Evolutionary conservation across 2,329 filamentous ascomycete genomes (phyloP).

Genomic region (Sporothrix dimorphospora): DNA sequence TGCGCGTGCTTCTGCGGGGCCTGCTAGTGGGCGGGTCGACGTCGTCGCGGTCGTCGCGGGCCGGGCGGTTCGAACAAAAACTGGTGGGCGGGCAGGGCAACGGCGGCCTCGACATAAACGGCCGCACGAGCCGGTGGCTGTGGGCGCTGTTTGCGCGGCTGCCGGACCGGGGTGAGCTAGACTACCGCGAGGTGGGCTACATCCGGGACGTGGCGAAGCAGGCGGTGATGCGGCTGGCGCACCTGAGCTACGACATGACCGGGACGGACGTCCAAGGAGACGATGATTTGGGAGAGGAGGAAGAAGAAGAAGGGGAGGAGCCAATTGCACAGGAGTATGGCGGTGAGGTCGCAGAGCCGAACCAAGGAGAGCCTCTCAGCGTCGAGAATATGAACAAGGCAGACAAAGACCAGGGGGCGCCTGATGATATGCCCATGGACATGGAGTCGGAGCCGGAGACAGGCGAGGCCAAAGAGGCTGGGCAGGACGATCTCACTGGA

Average conservation of each 20-base stretch:
- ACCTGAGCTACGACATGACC: slow-evolving; percentile 56
- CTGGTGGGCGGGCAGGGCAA: slow-evolving; percentile 33
- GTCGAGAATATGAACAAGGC: background rate
- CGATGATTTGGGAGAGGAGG: slow-evolving; percentile 45
- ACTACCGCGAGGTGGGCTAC: slow-evolving; percentile 73
- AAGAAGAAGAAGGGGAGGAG: slow-evolving; percentile 48
- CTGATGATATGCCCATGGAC: slow-evolving; percentile 32
- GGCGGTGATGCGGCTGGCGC: slow-evolving; percentile 64
- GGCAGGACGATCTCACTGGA: slow-evolving; percentile 37
- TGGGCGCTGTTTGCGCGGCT: slow-evolving; percentile 81
- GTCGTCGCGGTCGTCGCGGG: slow-evolving; percentile 33
- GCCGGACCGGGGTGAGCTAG: slow-evolving; percentile 73
- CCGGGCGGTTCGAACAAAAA: slow-evolving; percentile 27
- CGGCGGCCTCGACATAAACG: slow-evolving; percentile 61
- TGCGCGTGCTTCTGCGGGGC: slow-evolving; percentile 67
- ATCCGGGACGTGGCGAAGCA: slow-evolving; percentile 79
- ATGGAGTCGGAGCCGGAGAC: slow-evolving; percentile 28
- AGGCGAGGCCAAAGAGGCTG: slow-evolving; percentile 32
- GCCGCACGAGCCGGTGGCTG: slow-evolving; percentile 76
- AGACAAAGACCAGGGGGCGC: background rate
- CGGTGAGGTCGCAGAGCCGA: slow-evolving; percentile 44
- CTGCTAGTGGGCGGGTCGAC: slow-evolving; percentile 55
- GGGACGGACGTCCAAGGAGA: background rate
- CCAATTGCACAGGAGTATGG: slow-evolving; percentile 53
- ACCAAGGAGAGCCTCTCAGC: slow-evolving; percentile 37